Evolutionary conservation across 2,329 filamentous ascomycete genomes (phyloP).

Genomic region (Aureobasidium subglaciale): DNA sequence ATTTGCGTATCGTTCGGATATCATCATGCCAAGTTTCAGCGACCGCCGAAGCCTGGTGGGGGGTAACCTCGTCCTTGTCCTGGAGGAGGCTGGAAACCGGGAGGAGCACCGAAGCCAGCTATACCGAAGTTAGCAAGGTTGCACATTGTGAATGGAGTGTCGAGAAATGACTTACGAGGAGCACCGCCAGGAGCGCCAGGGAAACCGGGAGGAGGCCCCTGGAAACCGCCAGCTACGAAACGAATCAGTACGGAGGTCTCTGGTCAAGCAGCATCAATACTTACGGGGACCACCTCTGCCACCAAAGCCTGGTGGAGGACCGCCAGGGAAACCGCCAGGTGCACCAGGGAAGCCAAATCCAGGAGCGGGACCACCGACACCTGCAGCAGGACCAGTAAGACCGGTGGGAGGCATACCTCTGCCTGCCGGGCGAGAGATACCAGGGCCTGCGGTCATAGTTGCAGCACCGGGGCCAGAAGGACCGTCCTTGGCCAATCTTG

Average conservation of each 20-base stretch:
- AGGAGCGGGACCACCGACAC: slow-evolving; percentile 73
- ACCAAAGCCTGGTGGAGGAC: slow-evolving; percentile 27
- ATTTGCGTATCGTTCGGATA: not conserved
- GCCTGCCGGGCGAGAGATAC: slow-evolving; percentile 84
- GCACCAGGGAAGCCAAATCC: slow-evolving; percentile 41
- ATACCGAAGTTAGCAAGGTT: not conserved
- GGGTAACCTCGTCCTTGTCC: slow-evolving; percentile 16
- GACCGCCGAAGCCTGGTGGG: slow-evolving; percentile 10
- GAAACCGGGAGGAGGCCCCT: slow-evolving; percentile 23
- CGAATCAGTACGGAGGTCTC: slow-evolving; percentile 9
- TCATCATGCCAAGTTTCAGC: not conserved
- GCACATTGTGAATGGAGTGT: not conserved
- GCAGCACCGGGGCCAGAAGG: slow-evolving; percentile 57
- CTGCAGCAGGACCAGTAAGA: slow-evolving; percentile 80
- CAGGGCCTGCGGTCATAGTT: slow-evolving; percentile 73
- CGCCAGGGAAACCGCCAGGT: slow-evolving; percentile 47
- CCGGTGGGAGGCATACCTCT: slow-evolving; percentile 70
- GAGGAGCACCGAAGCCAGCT: slow-evolving; percentile 19
- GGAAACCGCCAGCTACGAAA: slow-evolving; percentile 18
- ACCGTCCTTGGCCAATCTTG: slow-evolving; percentile 63
- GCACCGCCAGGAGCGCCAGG: slow-evolving; percentile 40
- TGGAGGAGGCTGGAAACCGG: slow-evolving; percentile 41
- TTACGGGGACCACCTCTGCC: slow-evolving; percentile 31
- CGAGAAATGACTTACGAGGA: slow-evolving; percentile 17
- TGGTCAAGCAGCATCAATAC: not conserved